A percentile compares a stretch with the other conserved stretches of the same genome.
Evolutionary conservation across 2,329 filamentous ascomycete species (phyloP).

Genomic region (Acephala macrosclerotiorum): DNA sequence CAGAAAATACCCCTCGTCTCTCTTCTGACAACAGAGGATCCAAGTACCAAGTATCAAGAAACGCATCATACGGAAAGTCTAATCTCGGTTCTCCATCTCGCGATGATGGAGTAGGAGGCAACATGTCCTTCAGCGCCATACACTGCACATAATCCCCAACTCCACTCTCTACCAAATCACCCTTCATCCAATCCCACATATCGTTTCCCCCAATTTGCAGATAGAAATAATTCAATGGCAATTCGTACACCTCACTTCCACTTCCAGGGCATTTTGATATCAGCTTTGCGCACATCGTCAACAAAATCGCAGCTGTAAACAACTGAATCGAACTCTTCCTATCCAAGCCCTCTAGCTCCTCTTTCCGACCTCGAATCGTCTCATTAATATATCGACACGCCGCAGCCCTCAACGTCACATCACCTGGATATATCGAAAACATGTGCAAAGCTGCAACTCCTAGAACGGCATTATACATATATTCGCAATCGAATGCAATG

Average conservation of each 20-base stretch:
- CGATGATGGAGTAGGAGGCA: not conserved
- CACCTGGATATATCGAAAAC: slow-evolving; percentile 13
- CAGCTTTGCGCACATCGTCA: too few relatives aligned
- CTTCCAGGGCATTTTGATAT: too few relatives aligned
- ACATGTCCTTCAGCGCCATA: not conserved
- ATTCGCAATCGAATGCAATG: slow-evolving; percentile 19
- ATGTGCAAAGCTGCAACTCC: slow-evolving; percentile 24
- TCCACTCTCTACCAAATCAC: not conserved
- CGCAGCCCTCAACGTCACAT: slow-evolving; percentile 15
- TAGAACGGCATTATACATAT: slow-evolving; percentile 24
- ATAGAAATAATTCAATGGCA: too few relatives aligned
- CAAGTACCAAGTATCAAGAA: not conserved
- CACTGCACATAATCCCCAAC: not conserved
- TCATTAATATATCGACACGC: slow-evolving; percentile 24
- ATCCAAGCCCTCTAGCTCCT: too few relatives aligned
- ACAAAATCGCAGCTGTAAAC: too few relatives aligned
- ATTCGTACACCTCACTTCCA: too few relatives aligned
- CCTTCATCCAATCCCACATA: not conserved
- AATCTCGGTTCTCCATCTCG: not conserved
- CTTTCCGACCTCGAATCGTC: too few relatives aligned
- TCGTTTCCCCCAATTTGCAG: too few relatives aligned
- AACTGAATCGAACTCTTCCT: too few relatives aligned
- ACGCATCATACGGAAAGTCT: not conserved
- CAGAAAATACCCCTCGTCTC: not conserved
- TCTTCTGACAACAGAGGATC: not conserved